A percentile compares a stretch with the other conserved stretches of the same genome.
phyloP scores from a whole-genome alignment of 2,329 filamentous ascomycete genomes.

The Alternaria ethzedia region DNA sequence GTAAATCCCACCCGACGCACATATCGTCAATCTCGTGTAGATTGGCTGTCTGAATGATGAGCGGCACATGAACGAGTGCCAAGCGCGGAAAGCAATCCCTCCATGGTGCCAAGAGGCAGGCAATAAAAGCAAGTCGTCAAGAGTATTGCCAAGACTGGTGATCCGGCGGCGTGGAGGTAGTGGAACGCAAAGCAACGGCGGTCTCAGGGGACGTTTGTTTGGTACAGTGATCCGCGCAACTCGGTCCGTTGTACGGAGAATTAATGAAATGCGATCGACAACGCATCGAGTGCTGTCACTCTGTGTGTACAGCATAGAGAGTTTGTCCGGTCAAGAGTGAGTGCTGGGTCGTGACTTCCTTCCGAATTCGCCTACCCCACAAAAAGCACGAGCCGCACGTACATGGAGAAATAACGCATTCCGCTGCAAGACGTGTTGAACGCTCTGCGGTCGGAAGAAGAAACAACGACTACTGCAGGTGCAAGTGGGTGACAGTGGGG shows the following conservation, averaged over 20 bases:
- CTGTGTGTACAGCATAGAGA: not conserved
- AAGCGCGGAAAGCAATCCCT: slow-evolving; percentile 32
- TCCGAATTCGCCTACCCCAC: slow-evolving; percentile 12
- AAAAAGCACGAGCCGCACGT: slow-evolving; percentile 5
- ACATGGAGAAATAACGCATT: slow-evolving; percentile 1
- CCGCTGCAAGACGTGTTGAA: slow-evolving; percentile 19
- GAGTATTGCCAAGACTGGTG: slow-evolving; percentile 19
- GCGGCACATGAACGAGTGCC: slow-evolving; percentile 16
- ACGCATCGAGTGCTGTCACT: not conserved
- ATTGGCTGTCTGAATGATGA: slow-evolving; percentile 4
- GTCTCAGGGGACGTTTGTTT: not conserved
- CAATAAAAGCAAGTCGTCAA: slow-evolving; percentile 10
- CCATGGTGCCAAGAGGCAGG: slow-evolving; percentile 23
- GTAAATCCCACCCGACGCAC: not conserved
- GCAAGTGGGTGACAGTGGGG: slow-evolving; percentile 29
- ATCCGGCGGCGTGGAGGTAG: not conserved
- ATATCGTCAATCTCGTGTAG: slow-evolving; percentile 4
- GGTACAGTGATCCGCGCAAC: not conserved
- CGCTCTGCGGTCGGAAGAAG: slow-evolving; percentile 18
- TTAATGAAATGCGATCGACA: not conserved
- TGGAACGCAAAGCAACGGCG: slow-evolving; percentile 1
- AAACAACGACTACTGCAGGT: slow-evolving; percentile 34
- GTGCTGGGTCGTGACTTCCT: slow-evolving; percentile 8
- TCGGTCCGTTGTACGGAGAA: not conserved
- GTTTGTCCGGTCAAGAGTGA: not conserved